Conservation (phyloP, 768 basidiomycete species). For the Naganishia vaughanmartiniae region DNA sequence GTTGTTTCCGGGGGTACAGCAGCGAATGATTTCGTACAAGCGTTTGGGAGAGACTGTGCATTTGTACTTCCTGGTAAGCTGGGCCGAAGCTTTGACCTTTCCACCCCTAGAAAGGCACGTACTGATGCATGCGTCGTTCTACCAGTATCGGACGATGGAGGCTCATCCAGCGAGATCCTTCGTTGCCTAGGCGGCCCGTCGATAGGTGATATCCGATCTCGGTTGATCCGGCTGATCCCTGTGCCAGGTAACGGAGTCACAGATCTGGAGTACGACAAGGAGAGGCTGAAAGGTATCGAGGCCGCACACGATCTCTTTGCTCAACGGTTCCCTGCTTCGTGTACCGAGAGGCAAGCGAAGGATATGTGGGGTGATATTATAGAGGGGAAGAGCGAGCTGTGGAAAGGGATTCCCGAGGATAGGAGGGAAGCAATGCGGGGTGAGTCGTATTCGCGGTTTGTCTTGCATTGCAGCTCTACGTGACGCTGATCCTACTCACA, state of each 20-base stretch:
- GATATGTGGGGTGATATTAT: constrained; percentile 91
- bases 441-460: constrained; percentile 47
- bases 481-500: constrained; percentile 44
- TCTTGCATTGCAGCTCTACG: not conserved
- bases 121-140: not conserved
- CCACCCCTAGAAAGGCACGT: not conserved
- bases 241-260: constrained; percentile 8
- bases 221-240: constrained; percentile 80
- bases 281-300: constrained; percentile 53
- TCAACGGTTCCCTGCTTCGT: constrained; percentile 69
- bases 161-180: constrained; percentile 90
- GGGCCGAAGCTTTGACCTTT: not conserved
- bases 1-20: constrained; percentile 93
- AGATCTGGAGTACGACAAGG: constrained; percentile 57
- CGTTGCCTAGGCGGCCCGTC: constrained; percentile 65
- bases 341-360: constrained; percentile 71
- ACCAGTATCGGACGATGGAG: constrained; percentile 81
- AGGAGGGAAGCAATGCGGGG: constrained; percentile 88
- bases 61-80: constrained; percentile 70
- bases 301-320: constrained; percentile 75
- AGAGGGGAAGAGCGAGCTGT: constrained; percentile 75
- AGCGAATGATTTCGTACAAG: constrained; percentile 83
- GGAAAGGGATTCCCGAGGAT: constrained; percentile 82
- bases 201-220: constrained; percentile 57
- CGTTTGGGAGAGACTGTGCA: constrained; percentile 68